These are phyloP conservation scores for Picocystis sp. DNA, from an alignment of 163 green algal genomes.

Conservation along the genomic window DNA sequence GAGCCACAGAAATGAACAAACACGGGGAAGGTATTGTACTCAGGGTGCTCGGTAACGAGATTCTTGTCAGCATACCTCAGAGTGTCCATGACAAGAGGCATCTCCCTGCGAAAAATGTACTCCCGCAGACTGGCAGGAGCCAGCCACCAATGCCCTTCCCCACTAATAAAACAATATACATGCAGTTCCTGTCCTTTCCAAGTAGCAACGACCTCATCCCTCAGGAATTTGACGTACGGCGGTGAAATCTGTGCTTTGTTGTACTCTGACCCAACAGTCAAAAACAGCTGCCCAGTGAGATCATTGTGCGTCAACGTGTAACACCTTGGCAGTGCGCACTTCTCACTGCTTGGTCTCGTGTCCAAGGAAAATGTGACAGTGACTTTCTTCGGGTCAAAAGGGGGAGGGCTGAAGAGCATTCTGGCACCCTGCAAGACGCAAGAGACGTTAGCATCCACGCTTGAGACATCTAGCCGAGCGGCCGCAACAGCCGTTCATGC, in stretches of 20 bases:
- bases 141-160: constrained; percentile 50
- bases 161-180: constrained; percentile 79
- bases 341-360: background rate
- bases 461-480: too few relatives aligned
- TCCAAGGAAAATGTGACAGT: constrained; percentile 31
- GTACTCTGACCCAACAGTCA: constrained; percentile 58
- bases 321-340: constrained; percentile 10
- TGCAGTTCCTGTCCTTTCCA: constrained; percentile 58
- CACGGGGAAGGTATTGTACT: background rate
- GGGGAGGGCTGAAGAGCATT: constrained; percentile 48
- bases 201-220: constrained; percentile 77
- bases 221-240: constrained; percentile 70
- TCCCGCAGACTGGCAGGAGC: constrained; percentile 56
- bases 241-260: constrained; percentile 61
- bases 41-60: constrained; percentile 30
- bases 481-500: too few relatives aligned
- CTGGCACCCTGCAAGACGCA: constrained; percentile 5
- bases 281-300: constrained; percentile 58
- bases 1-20: too few relatives aligned
- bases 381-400: constrained; percentile 58
- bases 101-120: constrained; percentile 85
- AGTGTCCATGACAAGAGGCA: constrained; percentile 70
- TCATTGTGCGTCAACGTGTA: constrained; percentile 95
- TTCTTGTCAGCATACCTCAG: constrained; percentile 51
- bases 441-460: too few relatives aligned